These are phyloP conservation scores for Chenopodium berlandieri DNA, from an alignment of 148 eudicot species.

Conservation along the genomic window DNA sequence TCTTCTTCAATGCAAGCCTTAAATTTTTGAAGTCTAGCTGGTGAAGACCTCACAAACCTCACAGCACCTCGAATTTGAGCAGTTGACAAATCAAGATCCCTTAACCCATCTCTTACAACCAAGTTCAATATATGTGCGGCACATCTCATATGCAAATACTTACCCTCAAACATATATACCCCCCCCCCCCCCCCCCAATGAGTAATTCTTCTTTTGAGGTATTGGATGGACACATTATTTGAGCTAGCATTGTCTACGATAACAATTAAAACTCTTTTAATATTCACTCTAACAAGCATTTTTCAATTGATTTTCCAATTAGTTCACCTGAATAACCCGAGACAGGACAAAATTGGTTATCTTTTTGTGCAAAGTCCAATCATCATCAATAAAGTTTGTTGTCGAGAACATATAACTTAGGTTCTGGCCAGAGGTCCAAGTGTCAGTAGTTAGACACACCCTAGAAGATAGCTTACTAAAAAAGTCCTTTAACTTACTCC, in stretches of 20 bases:
- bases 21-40: too few species aligned
- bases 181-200: too few species aligned
- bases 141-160: too few species aligned
- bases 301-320: constrained; percentile 19
- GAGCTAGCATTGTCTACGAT: constrained; percentile 14
- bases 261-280: constrained; percentile 8
- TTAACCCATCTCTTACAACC: too few species aligned
- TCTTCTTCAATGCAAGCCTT: too few species aligned
- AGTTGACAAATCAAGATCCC: too few species aligned
- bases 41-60: too few species aligned
- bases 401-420: constrained; percentile 20
- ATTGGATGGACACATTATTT: constrained; percentile 7
- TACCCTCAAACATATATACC: neutral
- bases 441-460: constrained; percentile 14
- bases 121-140: too few species aligned
- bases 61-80: too few species aligned
- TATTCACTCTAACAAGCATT: constrained; percentile 14
- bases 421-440: constrained; percentile 21
- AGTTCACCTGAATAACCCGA: constrained; percentile 7
- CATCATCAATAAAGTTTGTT: constrained; percentile 20
- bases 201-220: neutral
- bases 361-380: constrained; percentile 20
- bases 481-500: neutral
- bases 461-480: constrained; percentile 8
- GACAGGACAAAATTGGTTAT: constrained; percentile 17